A percentile compares a stretch with the other conserved stretches of the same genome.
Conservation (phyloP, 768 basidiomycete genomes). For the Clavulina sp. region DNA sequence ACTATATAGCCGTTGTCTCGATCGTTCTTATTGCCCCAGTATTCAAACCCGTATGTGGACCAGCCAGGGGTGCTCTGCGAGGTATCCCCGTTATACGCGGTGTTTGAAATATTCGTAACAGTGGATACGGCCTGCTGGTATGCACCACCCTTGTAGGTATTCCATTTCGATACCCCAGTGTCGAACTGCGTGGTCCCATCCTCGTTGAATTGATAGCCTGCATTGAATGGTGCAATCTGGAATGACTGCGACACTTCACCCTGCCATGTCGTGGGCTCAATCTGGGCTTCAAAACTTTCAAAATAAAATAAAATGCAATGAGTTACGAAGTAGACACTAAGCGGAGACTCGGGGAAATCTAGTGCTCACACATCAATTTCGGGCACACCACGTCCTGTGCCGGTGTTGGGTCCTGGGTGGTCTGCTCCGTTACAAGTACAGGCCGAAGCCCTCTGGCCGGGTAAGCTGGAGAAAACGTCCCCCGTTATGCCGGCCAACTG, state of each 20-base stretch:
- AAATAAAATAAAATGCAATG: background rate
- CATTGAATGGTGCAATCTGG: slow-evolving; percentile 68
- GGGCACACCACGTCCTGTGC: slow-evolving; percentile 56
- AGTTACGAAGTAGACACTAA: background rate
- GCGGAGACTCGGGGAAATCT: background rate
- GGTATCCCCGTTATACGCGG: slow-evolving; percentile 38
- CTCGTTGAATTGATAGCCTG: slow-evolving; percentile 43
- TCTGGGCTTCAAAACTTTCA: slow-evolving; percentile 50
- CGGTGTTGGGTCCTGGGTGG: slow-evolving; percentile 68
- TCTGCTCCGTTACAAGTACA: slow-evolving; percentile 78
- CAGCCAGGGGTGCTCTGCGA: too few relatives aligned
- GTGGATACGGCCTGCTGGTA: slow-evolving; percentile 63
- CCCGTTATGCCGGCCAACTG: slow-evolving; percentile 20
- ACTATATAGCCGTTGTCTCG: slow-evolving; percentile 61
- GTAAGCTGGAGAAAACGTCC: slow-evolving; percentile 50
- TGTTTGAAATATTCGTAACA: slow-evolving; percentile 34
- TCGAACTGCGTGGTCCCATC: slow-evolving; percentile 35
- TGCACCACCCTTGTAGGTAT: slow-evolving; percentile 29
- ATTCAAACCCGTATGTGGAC: slow-evolving; percentile 59
- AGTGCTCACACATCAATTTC: slow-evolving; percentile 59
- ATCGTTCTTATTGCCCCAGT: slow-evolving; percentile 53
- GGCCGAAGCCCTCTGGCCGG: slow-evolving; percentile 71
- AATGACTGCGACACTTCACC: slow-evolving; percentile 66
- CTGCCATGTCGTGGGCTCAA: slow-evolving; percentile 30
- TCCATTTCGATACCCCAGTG: slow-evolving; percentile 32